Base-by-base conservation (phyloP, 2,329 filamentous ascomycete genomes). In the Cladosporium sp. region DNA sequence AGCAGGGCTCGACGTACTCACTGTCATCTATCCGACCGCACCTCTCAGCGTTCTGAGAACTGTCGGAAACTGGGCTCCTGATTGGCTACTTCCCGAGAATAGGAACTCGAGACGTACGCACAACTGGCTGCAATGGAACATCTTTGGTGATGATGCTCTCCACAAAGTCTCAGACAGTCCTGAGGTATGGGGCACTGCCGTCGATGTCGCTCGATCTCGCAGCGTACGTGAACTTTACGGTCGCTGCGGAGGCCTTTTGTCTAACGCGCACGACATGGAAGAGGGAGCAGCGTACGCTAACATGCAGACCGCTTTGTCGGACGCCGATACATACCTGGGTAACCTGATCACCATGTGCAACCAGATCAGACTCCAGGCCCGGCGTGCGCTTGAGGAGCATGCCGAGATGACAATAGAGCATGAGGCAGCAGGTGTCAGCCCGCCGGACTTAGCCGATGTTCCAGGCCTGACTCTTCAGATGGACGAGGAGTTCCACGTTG, bases 391-490 rank as follows among this genome's bases (percentile, higher is more conserved):
- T 2, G 44, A 53, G 10, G 35, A 56, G 8, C 10, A 28, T 26
- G 44, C 21, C 10, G 61, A 50, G 7, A 23, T 44, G n/a, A 29
- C 28, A 0, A 7, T 44, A 3, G 46, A 23, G 18, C 29, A 50
- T 7, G 59, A 62, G n/a, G 29, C 12, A 2, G 49, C 31, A n/a
- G 28, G n/a, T 12, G 16, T 29, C 28, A 29, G 12, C 1, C 1
- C 29, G 8, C n/a, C 52, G 7, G 31, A 62, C 2, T 16, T 21
- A 21, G 16, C 29, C 4, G 44, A 46, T 7, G 12, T 49, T 29
- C 53, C 56, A 14, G n/a, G 23, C 16, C 53, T 66, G 23, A 66
- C 56, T 57, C 29, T 53, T 21, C 52, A 56, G 44, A 61, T 67
- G 56, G 18, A 21, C 1, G 40, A 59, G 31, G 58, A 65, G 58